A percentile compares a stretch with the other conserved stretches of the same genome.
Evolutionary conservation across 768 basidiomycete species (phyloP).

Genomic region (Xerocomus potaroensis): DNA sequence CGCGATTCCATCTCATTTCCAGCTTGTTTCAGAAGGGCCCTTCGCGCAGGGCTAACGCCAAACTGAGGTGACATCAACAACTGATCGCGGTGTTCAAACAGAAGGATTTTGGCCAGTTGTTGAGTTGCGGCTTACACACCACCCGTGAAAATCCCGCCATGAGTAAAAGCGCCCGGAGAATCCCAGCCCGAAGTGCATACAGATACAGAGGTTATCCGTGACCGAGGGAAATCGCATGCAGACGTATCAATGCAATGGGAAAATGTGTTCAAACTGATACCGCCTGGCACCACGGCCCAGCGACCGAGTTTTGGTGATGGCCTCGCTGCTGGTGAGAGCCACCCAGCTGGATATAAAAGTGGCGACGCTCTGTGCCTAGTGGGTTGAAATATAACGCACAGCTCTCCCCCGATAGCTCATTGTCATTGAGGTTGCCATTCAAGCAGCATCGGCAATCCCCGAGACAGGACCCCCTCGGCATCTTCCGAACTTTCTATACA

Average conservation of each 20-base stretch:
- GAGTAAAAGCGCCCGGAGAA: too few relatives aligned
- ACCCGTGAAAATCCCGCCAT: too few relatives aligned
- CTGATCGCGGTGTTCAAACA: background rate
- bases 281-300: slow-evolving; percentile 13
- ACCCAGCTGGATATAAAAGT: slow-evolving; percentile 8
- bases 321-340: slow-evolving; percentile 3
- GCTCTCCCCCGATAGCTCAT: background rate
- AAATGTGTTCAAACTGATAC: slow-evolving; percentile 10
- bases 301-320: slow-evolving; percentile 12
- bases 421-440: background rate
- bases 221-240: too few relatives aligned
- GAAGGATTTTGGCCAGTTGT: slow-evolving; percentile 7
- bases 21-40: slow-evolving; percentile 2
- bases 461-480: slow-evolving; percentile 3
- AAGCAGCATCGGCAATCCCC: slow-evolving; percentile 15
- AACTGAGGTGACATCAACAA: slow-evolving; percentile 10
- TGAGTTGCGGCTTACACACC: too few relatives aligned
- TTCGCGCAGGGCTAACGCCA: slow-evolving; percentile 1
- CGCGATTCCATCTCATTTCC: slow-evolving; percentile 4
- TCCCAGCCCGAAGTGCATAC: too few relatives aligned
- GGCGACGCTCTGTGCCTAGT: slow-evolving; percentile 16
- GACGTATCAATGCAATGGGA: too few relatives aligned
- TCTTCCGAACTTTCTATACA: slow-evolving; percentile 10
- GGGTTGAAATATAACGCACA: slow-evolving; percentile 11
- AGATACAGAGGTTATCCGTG: too few relatives aligned